Evolutionary conservation across 139 green algal species (phyloP), one percentile per base, ranked within the genome.

Genomic region (Coelastrella sp.): DNA sequence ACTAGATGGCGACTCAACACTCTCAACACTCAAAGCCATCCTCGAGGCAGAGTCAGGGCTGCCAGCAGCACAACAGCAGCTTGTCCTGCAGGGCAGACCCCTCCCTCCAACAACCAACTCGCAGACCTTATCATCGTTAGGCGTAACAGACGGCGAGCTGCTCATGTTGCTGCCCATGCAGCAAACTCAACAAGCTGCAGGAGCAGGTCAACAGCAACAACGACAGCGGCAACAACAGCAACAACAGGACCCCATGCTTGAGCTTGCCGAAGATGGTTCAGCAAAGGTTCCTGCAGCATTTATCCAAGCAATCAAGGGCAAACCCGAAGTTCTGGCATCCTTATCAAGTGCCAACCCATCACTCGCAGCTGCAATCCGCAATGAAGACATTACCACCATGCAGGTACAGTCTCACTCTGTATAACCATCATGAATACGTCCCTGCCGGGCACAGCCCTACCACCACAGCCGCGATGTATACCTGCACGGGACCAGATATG

Each of bases 31-130:
- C 7, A 95, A 94, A 80, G 92, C 91, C 6, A 96, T 97, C 15
- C 64, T 96, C n/a, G 94, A 98, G 75, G 93, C 88, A 19, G 92
- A 97, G 85, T 96, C 93, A 0, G 89, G 86, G 5, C 30, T 96
- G 0, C 85, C 92, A 4, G 53, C 83, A 3, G 67, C 59, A 0
- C 83, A 92, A 62, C 93, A 97, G 69, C 62, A 85, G 11, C 81
- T 98, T 4, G n/a, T 95, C 4, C 85, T 90, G 75, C 90, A 93
- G 62, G 89, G 85, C 13, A 48, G 59, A 23, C 53, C 79, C 3
- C 72, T 96, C 19, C 53, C 40, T 17, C 5, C n/a, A 38, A 48
- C 35, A 25, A 3, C 59, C 53, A 62, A 81, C 85, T 91, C 88
- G 48, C 80, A 87, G 30, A 92, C 87, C 4, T 84, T 96, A 2